These are phyloP conservation scores for Earliella scabrosa DNA, from an alignment of 1,284 basidiomycete genomes.

Conservation along the genomic window DNA sequence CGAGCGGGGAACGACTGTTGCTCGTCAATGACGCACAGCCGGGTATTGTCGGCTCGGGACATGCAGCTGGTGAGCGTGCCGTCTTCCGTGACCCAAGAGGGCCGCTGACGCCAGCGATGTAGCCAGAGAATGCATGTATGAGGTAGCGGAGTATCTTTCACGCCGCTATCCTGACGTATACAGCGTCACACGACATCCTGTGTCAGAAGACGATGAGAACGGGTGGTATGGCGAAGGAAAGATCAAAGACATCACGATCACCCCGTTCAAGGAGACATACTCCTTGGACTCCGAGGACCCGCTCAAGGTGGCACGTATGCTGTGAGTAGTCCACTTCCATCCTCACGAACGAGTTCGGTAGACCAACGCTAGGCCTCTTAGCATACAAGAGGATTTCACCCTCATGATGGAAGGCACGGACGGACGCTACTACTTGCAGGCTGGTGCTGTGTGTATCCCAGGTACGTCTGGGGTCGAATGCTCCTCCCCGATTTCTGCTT, in stretches of 20 bases:
- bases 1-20: slow-evolving; percentile 52
- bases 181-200: slow-evolving; percentile 46
- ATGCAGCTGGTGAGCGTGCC: slow-evolving; percentile 50
- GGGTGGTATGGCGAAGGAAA: slow-evolving; percentile 59
- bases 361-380: too few species aligned
- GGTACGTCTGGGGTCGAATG: too few species aligned
- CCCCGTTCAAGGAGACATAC: slow-evolving; percentile 54
- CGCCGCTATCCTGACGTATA: slow-evolving; percentile 66
- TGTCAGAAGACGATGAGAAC: slow-evolving; percentile 24
- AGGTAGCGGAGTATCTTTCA: slow-evolving; percentile 68
- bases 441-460: slow-evolving; percentile 69
- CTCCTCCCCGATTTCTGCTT: too few species aligned
- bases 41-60: slow-evolving; percentile 53
- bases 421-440: slow-evolving; percentile 75
- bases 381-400: slow-evolving; percentile 79
- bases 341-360: not conserved
- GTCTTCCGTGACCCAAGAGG: not conserved
- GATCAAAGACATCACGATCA: slow-evolving; percentile 57
- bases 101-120: not conserved
- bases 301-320: slow-evolving; percentile 57
- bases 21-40: slow-evolving; percentile 41
- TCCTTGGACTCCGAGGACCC: slow-evolving; percentile 60
- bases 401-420: slow-evolving; percentile 78
- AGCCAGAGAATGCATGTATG: slow-evolving; percentile 70
- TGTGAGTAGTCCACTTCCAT: slow-evolving; percentile 53